phyloP scores from a whole-genome alignment of 306 rosid genomes.

The Potentilla sterilis region DNA sequence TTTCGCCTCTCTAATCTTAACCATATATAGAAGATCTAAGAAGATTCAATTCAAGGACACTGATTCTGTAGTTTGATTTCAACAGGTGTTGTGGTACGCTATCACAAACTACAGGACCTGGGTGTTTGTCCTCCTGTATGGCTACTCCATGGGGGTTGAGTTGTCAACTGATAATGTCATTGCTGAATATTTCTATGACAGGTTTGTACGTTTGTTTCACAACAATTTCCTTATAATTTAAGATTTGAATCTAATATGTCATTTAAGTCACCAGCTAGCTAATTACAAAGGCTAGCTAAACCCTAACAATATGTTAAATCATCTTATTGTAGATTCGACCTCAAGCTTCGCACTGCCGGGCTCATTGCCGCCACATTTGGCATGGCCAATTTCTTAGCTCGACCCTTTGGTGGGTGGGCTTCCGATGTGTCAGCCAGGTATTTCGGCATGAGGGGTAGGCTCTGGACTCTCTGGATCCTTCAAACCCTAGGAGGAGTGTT shows the following conservation, averaged over 20 bases:
- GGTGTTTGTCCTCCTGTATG: conserved; percentile 81
- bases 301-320: background rate
- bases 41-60: background rate
- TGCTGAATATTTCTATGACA: conserved; percentile 84
- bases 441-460: conserved; percentile 86
- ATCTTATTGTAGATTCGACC: conserved; percentile 37
- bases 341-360: conserved; percentile 84
- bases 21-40: too few species aligned
- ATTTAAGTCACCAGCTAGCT: too few species aligned
- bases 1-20: background rate
- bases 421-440: conserved; percentile 55
- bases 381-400: conserved; percentile 79
- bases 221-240: background rate
- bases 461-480: conserved; percentile 75
- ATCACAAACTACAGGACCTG: conserved; percentile 85
- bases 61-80: background rate
- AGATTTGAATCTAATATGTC: background rate
- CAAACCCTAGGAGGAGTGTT: conserved; percentile 80
- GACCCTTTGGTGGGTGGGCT: conserved; percentile 79
- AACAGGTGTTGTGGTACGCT: conserved; percentile 77
- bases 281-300: background rate
- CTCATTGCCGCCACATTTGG: conserved; percentile 83
- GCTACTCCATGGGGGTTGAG: conserved; percentile 94
- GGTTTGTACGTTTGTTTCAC: conserved; percentile 42
- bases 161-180: conserved; percentile 79